A percentile compares a stretch with the other conserved stretches of the same genome.
Evolutionary conservation across 345 rosid genomes (phyloP).

Genomic region (Brassica incana): DNA sequence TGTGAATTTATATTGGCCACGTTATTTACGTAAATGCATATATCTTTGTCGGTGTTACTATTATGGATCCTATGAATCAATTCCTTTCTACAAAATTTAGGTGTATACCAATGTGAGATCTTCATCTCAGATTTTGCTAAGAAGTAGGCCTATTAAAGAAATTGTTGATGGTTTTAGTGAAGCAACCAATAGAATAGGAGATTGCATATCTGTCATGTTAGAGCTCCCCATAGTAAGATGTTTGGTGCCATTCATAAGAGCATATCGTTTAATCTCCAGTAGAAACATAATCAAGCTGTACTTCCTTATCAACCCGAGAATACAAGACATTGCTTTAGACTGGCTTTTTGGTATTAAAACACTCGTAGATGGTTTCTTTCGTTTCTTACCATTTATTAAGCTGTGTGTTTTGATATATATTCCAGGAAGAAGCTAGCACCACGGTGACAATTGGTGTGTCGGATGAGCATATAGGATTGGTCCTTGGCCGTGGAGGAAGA

Average conservation of each 20-base stretch:
- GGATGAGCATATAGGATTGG: constrained; percentile 92
- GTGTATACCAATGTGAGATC: background rate
- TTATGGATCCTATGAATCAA: background rate
- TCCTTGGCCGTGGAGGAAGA: constrained; percentile 98
- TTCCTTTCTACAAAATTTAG: background rate
- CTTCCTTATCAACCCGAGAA: too few relatives aligned
- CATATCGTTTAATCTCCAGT: too few relatives aligned
- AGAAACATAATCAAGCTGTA: too few relatives aligned
- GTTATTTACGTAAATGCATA: background rate
- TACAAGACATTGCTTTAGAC: too few relatives aligned
- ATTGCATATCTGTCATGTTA: background rate
- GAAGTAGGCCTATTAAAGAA: background rate
- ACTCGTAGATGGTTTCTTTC: background rate
- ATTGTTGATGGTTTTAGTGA: background rate
- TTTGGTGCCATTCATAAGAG: too few relatives aligned
- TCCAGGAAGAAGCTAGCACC: constrained; percentile 74
- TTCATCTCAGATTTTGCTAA: background rate
- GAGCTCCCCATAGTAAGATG: too few relatives aligned
- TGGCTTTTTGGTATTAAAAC: too few relatives aligned
- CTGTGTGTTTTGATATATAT: constrained; percentile 25
- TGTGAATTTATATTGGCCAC: background rate
- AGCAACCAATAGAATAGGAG: background rate
- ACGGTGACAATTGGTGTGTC: constrained; percentile 83
- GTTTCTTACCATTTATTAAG: background rate
- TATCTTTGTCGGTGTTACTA: background rate